These are phyloP conservation scores for Fraxinus quadrangulata DNA, from an alignment of 257 asterid genomes.

Conservation along the genomic window DNA sequence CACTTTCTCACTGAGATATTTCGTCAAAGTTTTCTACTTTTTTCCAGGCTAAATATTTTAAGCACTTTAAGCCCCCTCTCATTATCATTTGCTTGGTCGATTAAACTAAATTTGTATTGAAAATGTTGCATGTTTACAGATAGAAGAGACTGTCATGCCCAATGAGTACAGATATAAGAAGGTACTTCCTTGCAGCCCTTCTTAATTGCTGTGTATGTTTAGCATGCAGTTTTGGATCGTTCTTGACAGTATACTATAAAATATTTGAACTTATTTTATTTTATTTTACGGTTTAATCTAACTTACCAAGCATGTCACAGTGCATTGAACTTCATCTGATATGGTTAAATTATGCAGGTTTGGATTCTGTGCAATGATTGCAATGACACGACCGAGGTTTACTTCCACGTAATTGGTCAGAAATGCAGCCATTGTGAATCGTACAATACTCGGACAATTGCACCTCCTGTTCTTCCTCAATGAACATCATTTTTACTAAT, in stretches of 20 bases:
- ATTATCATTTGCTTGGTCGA: background rate
- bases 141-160: constrained; percentile 82
- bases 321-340: background rate
- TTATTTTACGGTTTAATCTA: no score
- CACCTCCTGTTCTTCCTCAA: constrained; percentile 87
- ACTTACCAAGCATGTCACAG: background rate
- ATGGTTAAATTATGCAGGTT: constrained; percentile 46
- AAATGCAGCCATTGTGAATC: constrained; percentile 91
- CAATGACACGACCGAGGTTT: constrained; percentile 85
- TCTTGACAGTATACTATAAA: no score
- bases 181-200: constrained; percentile 45
- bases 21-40: background rate
- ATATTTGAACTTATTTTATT: no score
- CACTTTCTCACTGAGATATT: background rate
- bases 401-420: constrained; percentile 86
- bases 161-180: constrained; percentile 81
- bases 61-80: background rate
- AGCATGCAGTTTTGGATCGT: no score
- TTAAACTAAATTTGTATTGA: background rate
- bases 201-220: no score
- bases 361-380: constrained; percentile 98
- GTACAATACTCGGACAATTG: constrained; percentile 79
- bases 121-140: constrained; percentile 39
- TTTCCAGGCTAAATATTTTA: background rate
- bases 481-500: constrained; percentile 16